These are phyloP conservation scores for Aspergillus neotritici DNA, from an alignment of 2,329 filamentous ascomycete species.

Conservation along the genomic window DNA sequence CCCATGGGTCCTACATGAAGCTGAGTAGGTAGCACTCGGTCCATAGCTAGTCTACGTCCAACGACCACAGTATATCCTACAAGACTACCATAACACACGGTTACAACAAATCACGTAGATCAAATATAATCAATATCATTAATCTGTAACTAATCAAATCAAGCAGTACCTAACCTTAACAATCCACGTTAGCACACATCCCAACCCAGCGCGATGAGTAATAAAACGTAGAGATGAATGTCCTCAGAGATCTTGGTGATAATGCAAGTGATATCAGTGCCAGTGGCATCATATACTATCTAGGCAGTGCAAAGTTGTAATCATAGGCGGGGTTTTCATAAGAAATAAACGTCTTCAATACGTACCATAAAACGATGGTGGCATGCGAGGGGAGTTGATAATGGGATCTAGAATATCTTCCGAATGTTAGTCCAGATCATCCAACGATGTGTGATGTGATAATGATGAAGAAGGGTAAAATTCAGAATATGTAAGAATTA, in stretches of 20 bases:
- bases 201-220: conserved; percentile 11
- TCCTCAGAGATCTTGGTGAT: conserved; percentile 68
- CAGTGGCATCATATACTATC: conserved; percentile 62
- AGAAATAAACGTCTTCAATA: conserved; percentile 9
- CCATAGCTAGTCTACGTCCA: too few species aligned
- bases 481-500: conserved; percentile 99
- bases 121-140: too few species aligned
- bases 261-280: conserved; percentile 50
- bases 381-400: not conserved
- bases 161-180: too few species aligned
- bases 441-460: not conserved
- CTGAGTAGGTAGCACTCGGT: too few species aligned
- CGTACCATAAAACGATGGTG: conserved; percentile 17
- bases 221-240: conserved; percentile 10
- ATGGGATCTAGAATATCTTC: conserved; percentile 14
- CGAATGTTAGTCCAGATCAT: conserved; percentile 17
- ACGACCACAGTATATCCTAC: too few species aligned
- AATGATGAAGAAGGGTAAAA: conserved; percentile 12
- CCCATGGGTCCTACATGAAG: too few species aligned
- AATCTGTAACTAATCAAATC: too few species aligned
- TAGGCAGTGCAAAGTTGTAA: conserved; percentile 59
- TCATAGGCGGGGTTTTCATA: conserved; percentile 49
- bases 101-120: too few species aligned
- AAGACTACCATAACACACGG: too few species aligned
- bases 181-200: conserved; percentile 17